phyloP scores from a whole-genome alignment of 768 basidiomycete genomes.

The Crucibulum laeve region DNA sequence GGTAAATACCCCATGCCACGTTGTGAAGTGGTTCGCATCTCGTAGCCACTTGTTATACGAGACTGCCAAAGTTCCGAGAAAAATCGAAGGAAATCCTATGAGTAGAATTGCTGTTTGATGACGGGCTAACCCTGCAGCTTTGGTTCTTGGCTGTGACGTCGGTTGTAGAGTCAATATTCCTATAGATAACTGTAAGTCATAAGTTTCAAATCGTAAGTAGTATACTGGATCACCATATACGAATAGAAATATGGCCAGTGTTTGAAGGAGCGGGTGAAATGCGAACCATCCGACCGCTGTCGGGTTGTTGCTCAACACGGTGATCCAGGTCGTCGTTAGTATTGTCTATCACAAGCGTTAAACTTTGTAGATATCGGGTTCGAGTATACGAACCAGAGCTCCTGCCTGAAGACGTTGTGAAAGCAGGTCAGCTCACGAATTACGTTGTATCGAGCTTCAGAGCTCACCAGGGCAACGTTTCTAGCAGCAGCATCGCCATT shows the following conservation, averaged over 20 bases:
- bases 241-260: slow-evolving; percentile 48
- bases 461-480: slow-evolving; percentile 30
- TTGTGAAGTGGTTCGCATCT: slow-evolving; percentile 53
- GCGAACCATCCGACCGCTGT: slow-evolving; percentile 53
- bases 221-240: slow-evolving; percentile 47
- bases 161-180: slow-evolving; percentile 76
- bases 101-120: slow-evolving; percentile 64
- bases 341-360: slow-evolving; percentile 27
- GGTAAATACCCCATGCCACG: slow-evolving; percentile 65
- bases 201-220: neutral
- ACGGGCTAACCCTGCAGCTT: slow-evolving; percentile 60
- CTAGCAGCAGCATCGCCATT: slow-evolving; percentile 29
- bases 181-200: slow-evolving; percentile 16
- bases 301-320: slow-evolving; percentile 42
- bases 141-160: slow-evolving; percentile 60
- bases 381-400: neutral
- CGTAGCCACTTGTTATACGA: slow-evolving; percentile 55
- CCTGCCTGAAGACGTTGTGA: neutral
- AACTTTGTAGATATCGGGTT: neutral
- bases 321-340: slow-evolving; percentile 37
- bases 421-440: neutral
- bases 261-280: slow-evolving; percentile 63
- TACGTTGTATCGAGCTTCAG: neutral
- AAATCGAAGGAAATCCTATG: slow-evolving; percentile 51
- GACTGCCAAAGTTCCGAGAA: slow-evolving; percentile 59